These are phyloP conservation scores for Fusarium mundagurra DNA, from an alignment of 2,329 filamentous ascomycete species.

Conservation along the genomic window DNA sequence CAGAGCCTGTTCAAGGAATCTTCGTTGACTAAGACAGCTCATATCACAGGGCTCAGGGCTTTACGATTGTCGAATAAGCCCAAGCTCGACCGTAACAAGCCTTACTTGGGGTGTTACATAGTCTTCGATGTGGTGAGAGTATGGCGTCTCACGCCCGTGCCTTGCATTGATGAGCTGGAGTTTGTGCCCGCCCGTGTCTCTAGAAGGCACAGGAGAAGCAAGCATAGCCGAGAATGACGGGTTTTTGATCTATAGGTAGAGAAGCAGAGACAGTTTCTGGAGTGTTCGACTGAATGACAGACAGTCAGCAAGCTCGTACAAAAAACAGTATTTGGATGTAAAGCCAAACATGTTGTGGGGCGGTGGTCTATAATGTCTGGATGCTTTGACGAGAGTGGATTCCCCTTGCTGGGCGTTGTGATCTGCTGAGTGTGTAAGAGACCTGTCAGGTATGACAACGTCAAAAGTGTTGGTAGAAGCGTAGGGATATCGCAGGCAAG, in stretches of 20 bases:
- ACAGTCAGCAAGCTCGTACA: conserved; percentile 25
- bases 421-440: conserved; percentile 27
- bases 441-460: conserved; percentile 35
- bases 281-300: conserved; percentile 17
- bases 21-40: conserved; percentile 14
- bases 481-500: conserved; percentile 28
- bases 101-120: conserved; percentile 22
- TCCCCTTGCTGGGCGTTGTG: conserved; percentile 14
- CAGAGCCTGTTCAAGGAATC: conserved; percentile 14
- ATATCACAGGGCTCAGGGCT: conserved; percentile 6
- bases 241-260: conserved; percentile 21
- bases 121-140: conserved; percentile 27
- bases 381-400: conserved; percentile 35
- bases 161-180: conserved; percentile 28
- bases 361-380: conserved; percentile 24
- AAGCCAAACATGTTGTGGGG: conserved; percentile 29
- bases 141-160: conserved; percentile 36
- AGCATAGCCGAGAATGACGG: conserved; percentile 39
- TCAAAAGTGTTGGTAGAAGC: conserved; percentile 13
- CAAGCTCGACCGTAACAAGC: conserved; percentile 15
- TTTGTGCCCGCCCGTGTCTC: conserved; percentile 21
- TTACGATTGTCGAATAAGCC: conserved; percentile 1
- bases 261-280: conserved; percentile 16
- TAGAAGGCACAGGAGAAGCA: conserved; percentile 32
- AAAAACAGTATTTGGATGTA: conserved; percentile 26